These are phyloP conservation scores for Rhizodiscina lignyota DNA, from an alignment of 495 filamentous ascomycete species.

Conservation along the genomic window DNA sequence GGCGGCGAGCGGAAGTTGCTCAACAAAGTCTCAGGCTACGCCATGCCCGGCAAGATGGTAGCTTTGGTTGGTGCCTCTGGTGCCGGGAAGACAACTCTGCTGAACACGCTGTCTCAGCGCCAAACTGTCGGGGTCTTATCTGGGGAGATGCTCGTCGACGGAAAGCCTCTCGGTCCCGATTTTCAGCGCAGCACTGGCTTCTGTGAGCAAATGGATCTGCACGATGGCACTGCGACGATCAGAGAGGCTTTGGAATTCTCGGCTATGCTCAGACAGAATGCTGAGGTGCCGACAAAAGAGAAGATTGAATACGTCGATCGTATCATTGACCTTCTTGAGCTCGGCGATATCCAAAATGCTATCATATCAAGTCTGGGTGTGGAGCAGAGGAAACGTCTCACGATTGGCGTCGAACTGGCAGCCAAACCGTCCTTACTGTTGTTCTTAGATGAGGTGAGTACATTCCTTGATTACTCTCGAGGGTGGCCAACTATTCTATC, in stretches of 20 bases:
- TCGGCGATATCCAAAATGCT: conserved; percentile 23
- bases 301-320: conserved; percentile 26
- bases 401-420: conserved; percentile 84
- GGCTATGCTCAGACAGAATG: conserved; percentile 43
- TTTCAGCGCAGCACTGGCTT: conserved; percentile 77
- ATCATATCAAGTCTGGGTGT: conserved; percentile 37
- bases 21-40: conserved; percentile 56
- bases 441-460: conserved; percentile 74
- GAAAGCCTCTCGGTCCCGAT: conserved; percentile 42
- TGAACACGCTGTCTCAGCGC: conserved; percentile 63
- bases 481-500: too few species aligned
- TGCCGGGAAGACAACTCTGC: conserved; percentile 65
- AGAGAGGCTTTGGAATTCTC: conserved; percentile 53
- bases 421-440: conserved; percentile 68
- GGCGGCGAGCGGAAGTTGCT: conserved; percentile 55
- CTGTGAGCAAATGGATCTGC: conserved; percentile 77
- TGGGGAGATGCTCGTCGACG: conserved; percentile 69
- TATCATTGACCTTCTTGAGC: conserved; percentile 24
- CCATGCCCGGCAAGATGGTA: conserved; percentile 65
- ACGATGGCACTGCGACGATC: conserved; percentile 49
- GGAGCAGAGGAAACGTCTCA: conserved; percentile 57
- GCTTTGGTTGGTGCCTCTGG: conserved; percentile 75
- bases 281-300: conserved; percentile 25
- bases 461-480: too few species aligned
- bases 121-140: conserved; percentile 53